Percentiles rank a stretch among this genome's conserved stretches.
Conservation (phyloP, 2,329 filamentous ascomycete genomes). For the Lachnellula hyalina region DNA sequence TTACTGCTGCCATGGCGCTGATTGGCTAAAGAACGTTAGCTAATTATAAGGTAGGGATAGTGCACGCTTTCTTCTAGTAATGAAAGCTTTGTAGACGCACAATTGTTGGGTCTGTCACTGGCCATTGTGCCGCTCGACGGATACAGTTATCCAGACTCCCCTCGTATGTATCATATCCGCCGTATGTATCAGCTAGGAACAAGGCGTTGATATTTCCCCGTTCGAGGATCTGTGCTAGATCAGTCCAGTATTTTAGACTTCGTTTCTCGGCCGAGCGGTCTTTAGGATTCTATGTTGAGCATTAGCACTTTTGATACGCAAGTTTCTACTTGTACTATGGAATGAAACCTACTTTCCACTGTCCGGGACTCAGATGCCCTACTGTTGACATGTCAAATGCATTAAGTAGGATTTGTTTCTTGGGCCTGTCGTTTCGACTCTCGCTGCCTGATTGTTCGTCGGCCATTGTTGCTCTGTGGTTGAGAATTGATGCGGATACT, state of each 20-base stretch:
- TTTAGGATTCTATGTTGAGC: constrained; percentile 44
- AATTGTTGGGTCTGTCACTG: constrained; percentile 62
- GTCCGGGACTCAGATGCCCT: constrained; percentile 58
- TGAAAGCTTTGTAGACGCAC: constrained; percentile 34
- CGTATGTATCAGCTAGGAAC: constrained; percentile 54
- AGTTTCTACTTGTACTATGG: not conserved
- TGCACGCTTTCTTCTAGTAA: not conserved
- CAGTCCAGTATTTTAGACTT: constrained; percentile 56
- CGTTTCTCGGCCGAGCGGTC: constrained; percentile 58
- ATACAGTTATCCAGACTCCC: constrained; percentile 54
- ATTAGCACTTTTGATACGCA: not conserved
- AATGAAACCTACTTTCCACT: constrained; percentile 53
- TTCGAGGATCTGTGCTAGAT: constrained; percentile 58
- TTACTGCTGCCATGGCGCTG: constrained; percentile 63
- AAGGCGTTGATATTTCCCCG: constrained; percentile 58
- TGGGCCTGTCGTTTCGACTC: constrained; percentile 19
- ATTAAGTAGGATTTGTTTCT: constrained; percentile 56
- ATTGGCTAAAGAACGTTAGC: constrained; percentile 41
- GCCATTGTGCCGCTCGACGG: constrained; percentile 61
- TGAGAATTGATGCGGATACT: not conserved
- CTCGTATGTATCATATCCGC: constrained; percentile 62
- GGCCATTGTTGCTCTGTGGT: not conserved
- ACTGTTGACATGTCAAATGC: constrained; percentile 63
- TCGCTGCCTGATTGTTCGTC: not conserved
- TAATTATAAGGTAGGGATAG: not conserved